Percentiles rank a stretch among this genome's conserved stretches.
phyloP scores from a whole-genome alignment of 106 monocot genomes.

The Chionographis japonica region DNA sequence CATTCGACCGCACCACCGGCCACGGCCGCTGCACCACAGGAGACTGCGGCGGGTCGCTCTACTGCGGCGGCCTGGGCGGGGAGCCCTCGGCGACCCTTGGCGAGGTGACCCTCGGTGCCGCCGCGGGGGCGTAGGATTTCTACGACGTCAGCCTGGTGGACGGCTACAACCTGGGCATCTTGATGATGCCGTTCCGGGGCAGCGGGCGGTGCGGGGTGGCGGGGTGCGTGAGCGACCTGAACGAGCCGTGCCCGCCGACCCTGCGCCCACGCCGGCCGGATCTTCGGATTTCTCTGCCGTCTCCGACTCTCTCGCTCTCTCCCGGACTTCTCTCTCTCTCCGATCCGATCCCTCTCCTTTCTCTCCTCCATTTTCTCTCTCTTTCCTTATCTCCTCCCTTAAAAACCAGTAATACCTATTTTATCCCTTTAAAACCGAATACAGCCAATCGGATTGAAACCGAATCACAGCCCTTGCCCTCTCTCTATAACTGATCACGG shows the following conservation, averaged over 20 bases:
- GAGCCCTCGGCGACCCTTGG: conserved; percentile 59
- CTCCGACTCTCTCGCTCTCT: no score
- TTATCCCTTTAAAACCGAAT: no score
- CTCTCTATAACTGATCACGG: no score
- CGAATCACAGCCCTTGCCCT: no score
- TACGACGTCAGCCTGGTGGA: conserved; percentile 77
- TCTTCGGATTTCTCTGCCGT: no score
- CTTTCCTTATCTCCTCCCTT: no score
- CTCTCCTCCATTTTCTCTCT: no score
- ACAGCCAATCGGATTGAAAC: no score
- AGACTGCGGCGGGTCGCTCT: conserved; percentile 57
- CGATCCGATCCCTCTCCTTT: no score
- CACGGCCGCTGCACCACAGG: conserved; percentile 59
- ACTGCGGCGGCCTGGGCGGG: conserved; percentile 59
- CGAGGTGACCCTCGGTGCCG: conserved; percentile 47
- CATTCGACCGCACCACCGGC: conserved; percentile 41
- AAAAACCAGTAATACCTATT: no score
- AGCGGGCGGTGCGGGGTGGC: conserved; percentile 42
- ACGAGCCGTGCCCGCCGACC: conserved; percentile 49
- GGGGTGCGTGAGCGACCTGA: conserved; percentile 59
- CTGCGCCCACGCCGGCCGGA: no score
- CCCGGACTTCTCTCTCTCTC: no score
- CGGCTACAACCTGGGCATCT: conserved; percentile 60
- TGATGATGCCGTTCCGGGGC: conserved; percentile 41
- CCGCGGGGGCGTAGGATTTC: conserved; percentile 32